Evolutionary conservation across 345 rosid species (phyloP).

Genomic region (Camelina hispida): DNA sequence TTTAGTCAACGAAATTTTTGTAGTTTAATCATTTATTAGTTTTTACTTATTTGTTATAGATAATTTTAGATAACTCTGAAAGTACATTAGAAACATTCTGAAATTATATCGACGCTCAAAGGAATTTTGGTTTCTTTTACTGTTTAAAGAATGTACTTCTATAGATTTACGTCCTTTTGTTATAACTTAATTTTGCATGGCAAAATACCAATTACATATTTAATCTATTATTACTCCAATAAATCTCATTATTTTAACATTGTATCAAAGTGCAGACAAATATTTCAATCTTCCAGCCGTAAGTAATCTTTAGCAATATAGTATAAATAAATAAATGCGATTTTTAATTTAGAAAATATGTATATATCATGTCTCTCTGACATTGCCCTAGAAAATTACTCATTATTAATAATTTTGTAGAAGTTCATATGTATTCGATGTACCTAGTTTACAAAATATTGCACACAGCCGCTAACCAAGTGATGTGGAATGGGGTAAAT

Average conservation of each 20-base stretch:
- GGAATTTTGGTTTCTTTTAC: too few relatives aligned
- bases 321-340: not conserved
- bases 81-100: not conserved
- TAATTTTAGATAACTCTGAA: not conserved
- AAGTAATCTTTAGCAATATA: not conserved
- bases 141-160: too few relatives aligned
- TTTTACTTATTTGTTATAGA: not conserved
- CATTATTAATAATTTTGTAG: not conserved
- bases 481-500: not conserved
- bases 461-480: slow-evolving; percentile 1
- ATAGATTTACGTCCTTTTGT: too few relatives aligned
- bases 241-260: not conserved
- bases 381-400: not conserved
- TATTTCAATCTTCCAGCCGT: not conserved
- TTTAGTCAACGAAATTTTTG: slow-evolving; percentile 5
- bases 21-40: not conserved
- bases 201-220: too few relatives aligned
- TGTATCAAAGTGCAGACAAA: not conserved
- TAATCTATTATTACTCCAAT: too few relatives aligned
- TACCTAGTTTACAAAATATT: not conserved
- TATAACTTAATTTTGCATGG: too few relatives aligned
- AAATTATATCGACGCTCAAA: not conserved
- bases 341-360: not conserved
- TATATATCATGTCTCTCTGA: slow-evolving; percentile 1
- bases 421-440: slow-evolving; percentile 14